These are phyloP conservation scores for Penicillium paneum DNA, from an alignment of 2,329 filamentous ascomycete species.

Conservation along the genomic window DNA sequence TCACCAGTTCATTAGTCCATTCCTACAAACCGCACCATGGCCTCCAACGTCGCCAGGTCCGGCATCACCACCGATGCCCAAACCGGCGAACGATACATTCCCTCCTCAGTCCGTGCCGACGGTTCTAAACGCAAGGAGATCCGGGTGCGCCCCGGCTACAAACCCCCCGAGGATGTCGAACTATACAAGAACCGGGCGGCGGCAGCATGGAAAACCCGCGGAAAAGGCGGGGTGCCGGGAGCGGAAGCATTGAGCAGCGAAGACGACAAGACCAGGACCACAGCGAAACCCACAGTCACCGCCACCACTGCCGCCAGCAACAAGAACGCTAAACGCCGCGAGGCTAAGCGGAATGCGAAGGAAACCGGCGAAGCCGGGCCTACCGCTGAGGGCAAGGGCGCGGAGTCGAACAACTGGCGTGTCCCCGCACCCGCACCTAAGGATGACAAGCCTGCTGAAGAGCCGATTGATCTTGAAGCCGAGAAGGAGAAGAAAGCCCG, in stretches of 20 bases:
- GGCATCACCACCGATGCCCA: constrained; percentile 73
- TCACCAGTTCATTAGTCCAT: background rate
- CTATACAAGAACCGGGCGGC: constrained; percentile 92
- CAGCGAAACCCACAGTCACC: background rate
- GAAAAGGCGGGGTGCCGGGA: constrained; percentile 69
- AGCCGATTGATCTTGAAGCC: constrained; percentile 61
- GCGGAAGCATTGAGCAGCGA: constrained; percentile 57
- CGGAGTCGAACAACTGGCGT: constrained; percentile 35
- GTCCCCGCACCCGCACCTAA: constrained; percentile 21
- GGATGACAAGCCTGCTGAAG: constrained; percentile 25
- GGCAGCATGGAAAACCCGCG: constrained; percentile 76
- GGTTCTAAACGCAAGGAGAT: constrained; percentile 93
- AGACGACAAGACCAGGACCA: constrained; percentile 49
- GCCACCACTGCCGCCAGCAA: constrained; percentile 55
- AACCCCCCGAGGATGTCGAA: constrained; percentile 91
- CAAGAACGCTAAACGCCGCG: constrained; percentile 82
- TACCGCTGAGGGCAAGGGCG: constrained; percentile 23
- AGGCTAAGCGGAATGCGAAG: constrained; percentile 62
- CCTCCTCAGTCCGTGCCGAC: constrained; percentile 79
- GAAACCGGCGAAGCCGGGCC: constrained; percentile 53
- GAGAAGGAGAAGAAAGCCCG: constrained; percentile 91
- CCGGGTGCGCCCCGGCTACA: constrained; percentile 87
- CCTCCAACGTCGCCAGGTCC: constrained; percentile 34
- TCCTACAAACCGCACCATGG: constrained; percentile 7
- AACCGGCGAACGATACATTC: constrained; percentile 83